Evolutionary conservation across 1,284 basidiomycete species (phyloP).

Genomic region (Porogramme epimiltina): DNA sequence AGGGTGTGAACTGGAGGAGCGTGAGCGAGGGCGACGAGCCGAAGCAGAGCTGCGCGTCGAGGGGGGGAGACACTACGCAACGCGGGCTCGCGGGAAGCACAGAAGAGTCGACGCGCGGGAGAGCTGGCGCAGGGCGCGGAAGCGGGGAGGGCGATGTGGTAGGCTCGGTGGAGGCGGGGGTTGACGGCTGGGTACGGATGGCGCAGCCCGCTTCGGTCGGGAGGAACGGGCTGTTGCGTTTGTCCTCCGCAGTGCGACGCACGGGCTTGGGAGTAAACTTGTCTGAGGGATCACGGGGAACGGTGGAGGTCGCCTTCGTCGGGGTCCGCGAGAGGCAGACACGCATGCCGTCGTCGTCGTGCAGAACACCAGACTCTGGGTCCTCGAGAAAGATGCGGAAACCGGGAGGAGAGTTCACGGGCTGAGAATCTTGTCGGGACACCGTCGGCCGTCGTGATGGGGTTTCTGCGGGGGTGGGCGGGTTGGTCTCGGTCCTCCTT

Average conservation of each 20-base stretch:
- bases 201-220: conserved; percentile 6
- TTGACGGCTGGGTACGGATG: not conserved
- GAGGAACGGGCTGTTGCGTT: conserved; percentile 18
- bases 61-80: conserved; percentile 33
- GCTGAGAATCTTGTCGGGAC: conserved; percentile 7
- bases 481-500: too few species aligned
- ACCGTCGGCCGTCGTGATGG: conserved; percentile 10
- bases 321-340: conserved; percentile 27
- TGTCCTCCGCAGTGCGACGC: conserved; percentile 23
- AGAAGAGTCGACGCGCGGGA: conserved; percentile 26
- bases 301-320: not conserved
- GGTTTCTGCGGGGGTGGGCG: not conserved
- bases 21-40: conserved; percentile 19
- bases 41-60: conserved; percentile 38
- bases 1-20: conserved; percentile 6
- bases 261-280: conserved; percentile 33
- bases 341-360: conserved; percentile 7
- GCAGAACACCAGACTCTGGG: conserved; percentile 21
- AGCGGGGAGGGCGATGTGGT: not conserved
- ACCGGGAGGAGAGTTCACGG: conserved; percentile 23
- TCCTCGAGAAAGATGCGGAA: conserved; percentile 39
- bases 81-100: conserved; percentile 36
- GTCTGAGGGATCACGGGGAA: conserved; percentile 18
- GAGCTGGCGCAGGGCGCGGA: not conserved
- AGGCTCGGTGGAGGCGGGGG: not conserved